Evolutionary conservation across 1,139 yeast species (phyloP).

Genomic region (Yamadazyma kanchanaburiensis): DNA sequence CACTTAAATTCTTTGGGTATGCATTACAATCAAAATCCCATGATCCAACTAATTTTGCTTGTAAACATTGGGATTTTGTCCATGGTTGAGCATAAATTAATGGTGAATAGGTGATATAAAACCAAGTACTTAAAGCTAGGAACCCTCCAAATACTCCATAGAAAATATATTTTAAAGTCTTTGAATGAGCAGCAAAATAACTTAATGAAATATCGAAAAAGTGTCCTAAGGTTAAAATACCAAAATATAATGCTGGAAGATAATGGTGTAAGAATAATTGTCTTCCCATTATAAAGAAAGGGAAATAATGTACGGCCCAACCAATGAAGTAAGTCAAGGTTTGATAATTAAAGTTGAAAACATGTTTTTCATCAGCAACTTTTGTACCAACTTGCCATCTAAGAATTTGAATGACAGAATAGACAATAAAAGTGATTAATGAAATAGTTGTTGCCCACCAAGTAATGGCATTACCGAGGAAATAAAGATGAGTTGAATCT

Average conservation of each 20-base stretch:
- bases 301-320: constrained; percentile 80
- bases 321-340: constrained; percentile 69
- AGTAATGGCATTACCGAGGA: constrained; percentile 83
- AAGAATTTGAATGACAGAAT: constrained; percentile 53
- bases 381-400: constrained; percentile 73
- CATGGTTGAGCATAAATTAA: constrained; percentile 79
- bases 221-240: constrained; percentile 80
- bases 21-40: constrained; percentile 88
- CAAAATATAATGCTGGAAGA: constrained; percentile 87
- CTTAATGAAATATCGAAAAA: constrained; percentile 57
- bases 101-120: constrained; percentile 67
- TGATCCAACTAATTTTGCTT: constrained; percentile 53
- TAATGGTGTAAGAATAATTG: constrained; percentile 93
- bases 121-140: constrained; percentile 47
- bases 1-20: constrained; percentile 36
- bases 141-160: constrained; percentile 45
- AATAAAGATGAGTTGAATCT: constrained; percentile 74
- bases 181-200: constrained; percentile 33
- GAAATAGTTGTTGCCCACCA: constrained; percentile 84
- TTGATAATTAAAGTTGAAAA: constrained; percentile 70
- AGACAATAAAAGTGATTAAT: constrained; percentile 52
- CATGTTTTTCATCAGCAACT: constrained; percentile 49
- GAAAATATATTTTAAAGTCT: constrained; percentile 31
- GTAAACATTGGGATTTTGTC: constrained; percentile 67
- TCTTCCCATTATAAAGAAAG: constrained; percentile 91